phyloP scores from a whole-genome alignment of 768 basidiomycete genomes.

The Myochromella boudieri region DNA sequence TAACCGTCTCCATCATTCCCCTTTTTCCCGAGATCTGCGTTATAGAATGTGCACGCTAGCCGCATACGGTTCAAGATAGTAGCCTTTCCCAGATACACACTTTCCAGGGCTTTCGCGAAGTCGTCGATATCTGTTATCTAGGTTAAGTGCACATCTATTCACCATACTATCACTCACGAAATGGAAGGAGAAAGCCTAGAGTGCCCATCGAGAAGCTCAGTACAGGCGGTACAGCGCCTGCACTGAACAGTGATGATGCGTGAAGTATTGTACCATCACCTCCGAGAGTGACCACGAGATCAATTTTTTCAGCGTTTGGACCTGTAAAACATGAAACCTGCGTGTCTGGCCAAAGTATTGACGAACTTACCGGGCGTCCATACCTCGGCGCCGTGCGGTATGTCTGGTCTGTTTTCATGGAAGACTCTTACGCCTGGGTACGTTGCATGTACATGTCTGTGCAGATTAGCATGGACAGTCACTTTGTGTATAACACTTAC shows the following conservation, averaged over 20 bases:
- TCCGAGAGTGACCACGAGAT: conserved; percentile 87
- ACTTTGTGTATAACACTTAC: conserved; percentile 37
- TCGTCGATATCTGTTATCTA: conserved; percentile 76
- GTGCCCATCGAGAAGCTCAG: conserved; percentile 93
- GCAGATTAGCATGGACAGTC: background rate
- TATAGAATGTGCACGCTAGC: conserved; percentile 76
- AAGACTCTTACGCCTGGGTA: conserved; percentile 66
- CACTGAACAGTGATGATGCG: conserved; percentile 86
- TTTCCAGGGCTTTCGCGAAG: conserved; percentile 76
- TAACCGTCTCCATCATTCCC: conserved; percentile 59
- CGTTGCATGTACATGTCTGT: conserved; percentile 54
- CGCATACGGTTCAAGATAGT: conserved; percentile 90
- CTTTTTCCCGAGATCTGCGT: conserved; percentile 57
- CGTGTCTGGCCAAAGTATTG: conserved; percentile 1
- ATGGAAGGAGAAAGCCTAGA: conserved; percentile 89
- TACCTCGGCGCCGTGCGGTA: conserved; percentile 59
- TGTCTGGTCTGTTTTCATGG: conserved; percentile 65
- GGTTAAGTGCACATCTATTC: conserved; percentile 3
- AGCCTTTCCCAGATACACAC: conserved; percentile 76
- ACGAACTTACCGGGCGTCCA: conserved; percentile 59
- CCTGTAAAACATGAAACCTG: conserved; percentile 31
- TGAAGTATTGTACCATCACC: conserved; percentile 96
- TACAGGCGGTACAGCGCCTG: conserved; percentile 90
- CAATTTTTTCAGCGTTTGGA: conserved; percentile 61
- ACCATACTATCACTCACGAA: conserved; percentile 59